Conservation (phyloP, 192 early-diverging fungal species). For the Podochytrium sp. region DNA sequence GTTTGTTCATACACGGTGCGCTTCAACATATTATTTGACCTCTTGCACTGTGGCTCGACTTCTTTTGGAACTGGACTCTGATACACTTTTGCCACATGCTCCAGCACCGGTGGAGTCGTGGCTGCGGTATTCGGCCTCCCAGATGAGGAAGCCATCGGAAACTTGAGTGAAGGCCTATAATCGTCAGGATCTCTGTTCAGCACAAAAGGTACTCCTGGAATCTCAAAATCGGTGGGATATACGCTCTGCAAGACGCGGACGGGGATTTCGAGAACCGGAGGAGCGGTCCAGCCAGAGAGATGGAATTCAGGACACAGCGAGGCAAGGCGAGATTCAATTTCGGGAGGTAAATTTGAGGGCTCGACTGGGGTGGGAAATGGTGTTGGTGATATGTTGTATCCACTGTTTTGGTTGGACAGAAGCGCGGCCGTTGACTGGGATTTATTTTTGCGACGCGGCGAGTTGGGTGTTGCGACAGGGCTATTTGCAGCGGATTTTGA, state of each 20-base stretch:
- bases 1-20: slow-evolving; percentile 60
- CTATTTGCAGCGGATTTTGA: not conserved
- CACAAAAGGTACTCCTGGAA: slow-evolving; percentile 3
- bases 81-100: slow-evolving; percentile 9
- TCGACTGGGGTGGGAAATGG: not conserved
- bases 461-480: not conserved
- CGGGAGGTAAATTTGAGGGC: not conserved
- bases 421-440: not conserved
- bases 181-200: slow-evolving; percentile 24
- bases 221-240: slow-evolving; percentile 20
- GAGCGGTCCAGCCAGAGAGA: not conserved
- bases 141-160: slow-evolving; percentile 3
- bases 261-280: slow-evolving; percentile 11
- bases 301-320: slow-evolving; percentile 33
- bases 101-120: not conserved
- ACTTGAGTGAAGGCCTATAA: slow-evolving; percentile 8
- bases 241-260: slow-evolving; percentile 7
- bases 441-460: not conserved
- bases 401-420: slow-evolving; percentile 14
- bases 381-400: not conserved
- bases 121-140: not conserved
- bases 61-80: slow-evolving; percentile 24
- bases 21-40: slow-evolving; percentile 29
- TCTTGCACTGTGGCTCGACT: slow-evolving; percentile 26
- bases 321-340: slow-evolving; percentile 4